Percentiles rank a stretch among this genome's conserved stretches.
Conservation (phyloP, 1,139 yeast species). For the Scheffersomyces stambukii region DNA sequence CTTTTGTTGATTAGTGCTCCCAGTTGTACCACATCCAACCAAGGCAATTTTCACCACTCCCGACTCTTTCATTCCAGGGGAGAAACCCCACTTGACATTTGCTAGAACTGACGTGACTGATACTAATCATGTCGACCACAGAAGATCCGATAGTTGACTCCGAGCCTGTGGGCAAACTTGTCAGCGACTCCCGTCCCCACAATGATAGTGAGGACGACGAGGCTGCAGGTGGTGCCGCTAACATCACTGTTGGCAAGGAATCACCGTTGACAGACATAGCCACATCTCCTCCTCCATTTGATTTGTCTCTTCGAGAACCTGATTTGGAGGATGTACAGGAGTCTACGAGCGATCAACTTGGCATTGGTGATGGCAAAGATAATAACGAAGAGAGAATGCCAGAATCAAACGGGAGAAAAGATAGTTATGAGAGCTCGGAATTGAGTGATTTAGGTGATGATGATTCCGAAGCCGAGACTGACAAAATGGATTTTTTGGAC, state of each 20-base stretch:
- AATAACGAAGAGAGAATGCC: constrained; percentile 2
- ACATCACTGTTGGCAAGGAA: constrained; percentile 15
- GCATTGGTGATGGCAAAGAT: constrained; percentile 3
- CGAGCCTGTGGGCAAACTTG: too few relatives aligned
- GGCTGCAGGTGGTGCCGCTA: too few relatives aligned
- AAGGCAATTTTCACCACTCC: too few relatives aligned
- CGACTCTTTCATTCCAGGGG: too few relatives aligned
- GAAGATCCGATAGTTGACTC: too few relatives aligned
- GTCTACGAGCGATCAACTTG: constrained; percentile 3
- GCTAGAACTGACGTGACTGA: too few relatives aligned
- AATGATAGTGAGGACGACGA: too few relatives aligned
- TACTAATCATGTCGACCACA: too few relatives aligned
- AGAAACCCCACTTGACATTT: too few relatives aligned
- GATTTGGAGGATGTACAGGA: constrained; percentile 6
- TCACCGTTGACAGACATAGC: constrained; percentile 41
- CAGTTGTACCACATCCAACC: too few relatives aligned
- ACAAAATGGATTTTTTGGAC: constrained; percentile 58
- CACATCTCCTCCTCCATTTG: constrained; percentile 38
- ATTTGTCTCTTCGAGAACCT: constrained; percentile 11
- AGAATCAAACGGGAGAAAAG: constrained; percentile 9
- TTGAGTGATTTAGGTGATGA: constrained; percentile 58
- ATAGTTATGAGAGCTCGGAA: constrained; percentile 41
- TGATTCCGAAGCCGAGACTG: constrained; percentile 79
- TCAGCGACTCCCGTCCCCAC: too few relatives aligned
- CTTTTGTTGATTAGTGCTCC: too few relatives aligned